Base-by-base conservation (phyloP, 768 basidiomycete genomes). In the Leccinum subgranulosum region DNA sequence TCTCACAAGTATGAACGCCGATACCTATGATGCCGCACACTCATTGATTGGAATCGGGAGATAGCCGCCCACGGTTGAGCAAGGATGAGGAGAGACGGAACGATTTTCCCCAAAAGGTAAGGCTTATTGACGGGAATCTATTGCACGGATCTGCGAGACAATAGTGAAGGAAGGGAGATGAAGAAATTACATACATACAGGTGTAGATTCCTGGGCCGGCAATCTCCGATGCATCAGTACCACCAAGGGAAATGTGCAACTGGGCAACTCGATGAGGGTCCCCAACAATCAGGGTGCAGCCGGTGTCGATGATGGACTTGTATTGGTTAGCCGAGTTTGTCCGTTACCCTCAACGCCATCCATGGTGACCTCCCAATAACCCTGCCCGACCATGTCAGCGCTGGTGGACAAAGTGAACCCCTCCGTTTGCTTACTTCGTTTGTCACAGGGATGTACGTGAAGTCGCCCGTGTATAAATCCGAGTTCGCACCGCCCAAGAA, bases 401-500 rank as follows among this genome's bases (percentile, higher is more conserved):
- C 4, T 7, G 6, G 10, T 21, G 6, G 29, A 33, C 14, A 49
- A 33, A 17, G n/a, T 9, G 17, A 21, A 6, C 43, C 58, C 25
- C 31, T n/a, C 33, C 6, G 14, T 8, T 36, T 17, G 15, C 58
- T 60, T 29, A 62, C 66, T 6, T 52, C 0, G 1, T 53, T 7
- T 3, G 55, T 62, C 1, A 64, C 58, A 43, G 53, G 45, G n/a
- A 49, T n/a, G 21, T 74, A 76, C 8, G 73, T 73, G 68, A 85
- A 74, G 6, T 52, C 52, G 6, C 83, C 82, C 4, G 71, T 77
- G 68, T 79, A 83, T 55, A 77, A 68, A 2, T 62, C 56, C 1
- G 57, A 45, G 66, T 87, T 75, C 10, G 69, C 69, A 46, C 84
- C 84, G 39, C 84, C 84, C n/a, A 87, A 59, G 62, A 74, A 78